Evolutionary conservation across 2,329 filamentous ascomycete genomes (phyloP).

Genomic region (Leptographium wingfieldii): DNA sequence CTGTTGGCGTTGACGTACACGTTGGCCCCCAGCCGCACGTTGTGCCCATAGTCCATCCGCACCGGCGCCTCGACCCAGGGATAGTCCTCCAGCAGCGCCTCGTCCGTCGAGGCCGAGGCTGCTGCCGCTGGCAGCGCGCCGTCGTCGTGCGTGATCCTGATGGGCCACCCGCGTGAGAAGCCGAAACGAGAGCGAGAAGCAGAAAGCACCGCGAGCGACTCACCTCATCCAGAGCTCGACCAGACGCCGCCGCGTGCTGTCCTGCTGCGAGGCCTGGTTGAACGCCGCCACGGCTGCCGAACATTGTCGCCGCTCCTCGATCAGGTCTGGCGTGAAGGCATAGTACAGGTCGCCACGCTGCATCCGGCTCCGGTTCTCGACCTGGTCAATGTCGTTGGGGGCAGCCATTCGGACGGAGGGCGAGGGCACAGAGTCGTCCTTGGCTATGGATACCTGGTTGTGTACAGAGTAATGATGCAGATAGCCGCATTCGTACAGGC

Average conservation of each 20-base stretch:
- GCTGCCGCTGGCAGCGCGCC: constrained; percentile 49
- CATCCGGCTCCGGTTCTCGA: constrained; percentile 45
- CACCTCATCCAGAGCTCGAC: constrained; percentile 59
- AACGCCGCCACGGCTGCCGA: constrained; percentile 47
- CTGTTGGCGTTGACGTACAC: constrained; percentile 67
- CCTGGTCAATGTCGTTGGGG: constrained; percentile 21
- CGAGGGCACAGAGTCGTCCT: too few relatives aligned
- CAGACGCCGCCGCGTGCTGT: constrained; percentile 41
- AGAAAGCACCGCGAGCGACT: too few relatives aligned
- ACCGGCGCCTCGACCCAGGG: constrained; percentile 61
- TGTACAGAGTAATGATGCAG: not conserved
- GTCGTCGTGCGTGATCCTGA: constrained; percentile 49
- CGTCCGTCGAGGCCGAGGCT: constrained; percentile 49
- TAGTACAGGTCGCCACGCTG: constrained; percentile 58
- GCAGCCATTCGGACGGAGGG: not conserved
- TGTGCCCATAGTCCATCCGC: constrained; percentile 65
- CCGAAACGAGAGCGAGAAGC: too few relatives aligned
- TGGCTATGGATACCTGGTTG: not conserved
- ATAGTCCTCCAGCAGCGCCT: constrained; percentile 46
- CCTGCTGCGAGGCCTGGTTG: constrained; percentile 42
- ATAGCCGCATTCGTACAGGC: not conserved
- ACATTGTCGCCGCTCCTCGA: constrained; percentile 50
- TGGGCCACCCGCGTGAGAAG: too few relatives aligned
- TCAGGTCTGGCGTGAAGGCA: constrained; percentile 57
- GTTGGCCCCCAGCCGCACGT: constrained; percentile 54